Evolutionary conservation across 2,329 filamentous ascomycete species (phyloP).

Genomic region (Fusarium subglutinans): DNA sequence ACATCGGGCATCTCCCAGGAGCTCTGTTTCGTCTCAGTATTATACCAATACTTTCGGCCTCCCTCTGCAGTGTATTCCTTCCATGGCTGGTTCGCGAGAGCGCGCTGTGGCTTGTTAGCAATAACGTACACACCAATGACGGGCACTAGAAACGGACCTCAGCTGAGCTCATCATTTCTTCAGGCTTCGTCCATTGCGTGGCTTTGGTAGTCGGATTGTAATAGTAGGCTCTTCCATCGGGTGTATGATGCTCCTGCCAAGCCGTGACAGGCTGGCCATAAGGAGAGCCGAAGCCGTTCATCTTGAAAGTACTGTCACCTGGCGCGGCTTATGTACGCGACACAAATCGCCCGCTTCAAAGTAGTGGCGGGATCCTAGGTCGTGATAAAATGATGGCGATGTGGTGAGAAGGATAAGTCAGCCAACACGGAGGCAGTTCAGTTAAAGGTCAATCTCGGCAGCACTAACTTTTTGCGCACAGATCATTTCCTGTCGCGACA

Average conservation of each 20-base stretch:
- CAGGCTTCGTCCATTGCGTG: conserved; percentile 94
- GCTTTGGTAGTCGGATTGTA: conserved; percentile 87
- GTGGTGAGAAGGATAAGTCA: conserved; percentile 20
- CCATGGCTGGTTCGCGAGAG: conserved; percentile 85
- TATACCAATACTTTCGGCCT: conserved; percentile 94
- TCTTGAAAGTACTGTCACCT: conserved; percentile 46
- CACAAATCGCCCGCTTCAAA: neutral
- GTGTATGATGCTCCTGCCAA: conserved; percentile 85
- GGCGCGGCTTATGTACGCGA: conserved; percentile 1
- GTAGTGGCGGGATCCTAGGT: neutral
- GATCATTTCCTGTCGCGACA: conserved; percentile 20
- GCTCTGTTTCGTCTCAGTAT: conserved; percentile 89
- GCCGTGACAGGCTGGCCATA: conserved; percentile 61
- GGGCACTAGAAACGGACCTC: conserved; percentile 68
- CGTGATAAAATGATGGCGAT: conserved; percentile 2
- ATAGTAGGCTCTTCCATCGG: conserved; percentile 89
- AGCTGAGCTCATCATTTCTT: conserved; percentile 83
- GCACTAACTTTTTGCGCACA: conserved; percentile 41
- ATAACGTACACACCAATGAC: neutral
- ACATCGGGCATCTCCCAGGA: conserved; percentile 93
- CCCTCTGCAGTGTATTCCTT: conserved; percentile 89
- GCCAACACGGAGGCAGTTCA: conserved; percentile 11
- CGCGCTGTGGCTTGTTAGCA: conserved; percentile 61
- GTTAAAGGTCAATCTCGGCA: conserved; percentile 13
- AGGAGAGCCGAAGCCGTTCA: conserved; percentile 66